These are phyloP conservation scores for Fragosphaeria purpurea DNA, from an alignment of 2,329 filamentous ascomycete species.

Conservation along the genomic window DNA sequence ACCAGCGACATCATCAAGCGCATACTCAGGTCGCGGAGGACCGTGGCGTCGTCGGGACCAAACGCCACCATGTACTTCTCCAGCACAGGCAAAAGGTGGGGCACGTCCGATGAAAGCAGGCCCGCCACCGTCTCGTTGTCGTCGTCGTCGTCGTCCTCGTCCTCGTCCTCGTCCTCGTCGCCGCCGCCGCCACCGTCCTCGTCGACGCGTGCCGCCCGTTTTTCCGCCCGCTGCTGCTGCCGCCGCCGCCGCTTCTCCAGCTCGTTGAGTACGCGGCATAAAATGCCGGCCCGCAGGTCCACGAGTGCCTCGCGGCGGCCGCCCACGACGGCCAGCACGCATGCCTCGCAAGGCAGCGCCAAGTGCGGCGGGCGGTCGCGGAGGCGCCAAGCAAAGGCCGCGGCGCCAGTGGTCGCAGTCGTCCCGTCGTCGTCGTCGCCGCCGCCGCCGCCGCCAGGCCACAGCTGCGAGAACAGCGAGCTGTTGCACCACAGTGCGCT, in stretches of 20 bases:
- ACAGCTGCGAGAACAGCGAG: conserved; percentile 1
- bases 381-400: too few species aligned
- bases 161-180: too few species aligned
- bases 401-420: too few species aligned
- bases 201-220: background rate
- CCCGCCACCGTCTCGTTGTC: too few species aligned
- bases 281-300: conserved; percentile 35
- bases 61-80: conserved; percentile 33
- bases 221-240: background rate
- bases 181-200: background rate
- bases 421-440: too few species aligned
- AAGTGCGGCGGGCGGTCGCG: conserved; percentile 8
- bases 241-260: background rate
- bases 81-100: conserved; percentile 29
- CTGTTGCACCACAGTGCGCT: conserved; percentile 12
- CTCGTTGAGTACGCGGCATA: conserved; percentile 24
- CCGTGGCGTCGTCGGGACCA: background rate
- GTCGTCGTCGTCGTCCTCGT: too few species aligned
- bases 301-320: conserved; percentile 29
- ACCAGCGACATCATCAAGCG: conserved; percentile 1
- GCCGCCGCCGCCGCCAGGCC: too few species aligned
- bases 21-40: conserved; percentile 4
- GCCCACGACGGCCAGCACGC: conserved; percentile 40
- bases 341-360: conserved; percentile 38
- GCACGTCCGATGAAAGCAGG: conserved; percentile 8